phyloP scores from a whole-genome alignment of 2,329 filamentous ascomycete species.

The Phyllachora maydis region DNA sequence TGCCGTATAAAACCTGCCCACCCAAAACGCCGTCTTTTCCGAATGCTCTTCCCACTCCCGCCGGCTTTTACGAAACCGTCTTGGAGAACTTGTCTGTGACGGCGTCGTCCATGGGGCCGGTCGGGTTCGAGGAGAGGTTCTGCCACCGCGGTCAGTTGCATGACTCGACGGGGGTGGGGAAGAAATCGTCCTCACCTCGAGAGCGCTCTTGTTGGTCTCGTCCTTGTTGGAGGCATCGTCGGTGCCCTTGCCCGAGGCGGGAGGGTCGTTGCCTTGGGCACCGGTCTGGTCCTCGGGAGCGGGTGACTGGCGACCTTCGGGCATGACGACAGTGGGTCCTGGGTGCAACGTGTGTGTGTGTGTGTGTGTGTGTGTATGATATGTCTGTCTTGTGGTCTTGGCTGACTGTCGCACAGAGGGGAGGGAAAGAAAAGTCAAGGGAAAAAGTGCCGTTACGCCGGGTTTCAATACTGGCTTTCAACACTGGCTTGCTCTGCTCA shows the following conservation, averaged over 20 bases:
- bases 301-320: slow-evolving; percentile 51
- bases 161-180: too few relatives aligned
- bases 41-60: too few relatives aligned
- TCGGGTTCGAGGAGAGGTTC: slow-evolving; percentile 39
- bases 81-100: slow-evolving; percentile 41
- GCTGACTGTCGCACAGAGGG: too few relatives aligned
- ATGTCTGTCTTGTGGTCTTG: too few relatives aligned
- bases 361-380: not conserved
- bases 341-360: slow-evolving; percentile 5
- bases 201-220: slow-evolving; percentile 24
- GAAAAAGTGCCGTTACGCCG: too few relatives aligned
- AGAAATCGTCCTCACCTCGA: slow-evolving; percentile 25
- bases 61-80: slow-evolving; percentile 9
- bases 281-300: slow-evolving; percentile 47
- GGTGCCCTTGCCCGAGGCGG: slow-evolving; percentile 27
- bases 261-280: slow-evolving; percentile 37
- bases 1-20: too few relatives aligned
- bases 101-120: slow-evolving; percentile 39
- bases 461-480: too few relatives aligned
- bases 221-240: slow-evolving; percentile 16
- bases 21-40: too few relatives aligned
- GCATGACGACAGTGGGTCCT: slow-evolving; percentile 39
- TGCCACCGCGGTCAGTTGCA: too few relatives aligned
- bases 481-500: too few relatives aligned
- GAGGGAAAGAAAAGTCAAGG: too few relatives aligned